Conservation (phyloP, 352 stramenopile species). For the Phytophthora ohioensis region DNA sequence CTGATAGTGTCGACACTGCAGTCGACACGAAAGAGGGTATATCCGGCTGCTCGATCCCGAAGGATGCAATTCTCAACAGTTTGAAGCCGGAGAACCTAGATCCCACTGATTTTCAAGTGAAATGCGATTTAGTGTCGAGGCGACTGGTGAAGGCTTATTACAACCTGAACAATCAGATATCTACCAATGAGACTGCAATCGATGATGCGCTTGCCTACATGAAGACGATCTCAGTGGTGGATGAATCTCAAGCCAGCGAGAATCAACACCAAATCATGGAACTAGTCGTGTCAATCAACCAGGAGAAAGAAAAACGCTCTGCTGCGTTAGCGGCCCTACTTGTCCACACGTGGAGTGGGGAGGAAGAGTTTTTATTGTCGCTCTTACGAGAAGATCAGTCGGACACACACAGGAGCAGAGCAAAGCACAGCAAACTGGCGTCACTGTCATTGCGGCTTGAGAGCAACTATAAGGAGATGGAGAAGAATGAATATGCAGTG, state of each 20-base stretch:
- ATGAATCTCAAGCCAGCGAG: conserved; percentile 6
- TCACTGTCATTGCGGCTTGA: conserved; percentile 11
- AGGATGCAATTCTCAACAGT: not conserved
- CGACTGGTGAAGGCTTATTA: conserved; percentile 12
- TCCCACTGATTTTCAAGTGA: not conserved
- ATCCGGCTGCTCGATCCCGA: no score
- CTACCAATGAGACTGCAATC: conserved; percentile 27
- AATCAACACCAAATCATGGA: conserved; percentile 20
- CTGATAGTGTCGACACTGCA: not conserved
- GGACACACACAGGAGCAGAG: not conserved
- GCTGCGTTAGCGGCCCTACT: conserved; percentile 10
- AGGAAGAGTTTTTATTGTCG: conserved; percentile 2
- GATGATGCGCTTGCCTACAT: conserved; percentile 19
- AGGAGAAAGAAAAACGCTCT: conserved; percentile 25
- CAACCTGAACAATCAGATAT: conserved; percentile 9
- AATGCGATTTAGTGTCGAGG: conserved; percentile 3
- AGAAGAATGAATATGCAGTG: conserved; percentile 11
- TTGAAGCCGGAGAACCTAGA: not conserved
- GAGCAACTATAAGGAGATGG: not conserved
- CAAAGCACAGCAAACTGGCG: conserved; percentile 4
- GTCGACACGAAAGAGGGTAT: not conserved
- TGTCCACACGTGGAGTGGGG: conserved; percentile 1
- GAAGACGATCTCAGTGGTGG: conserved; percentile 14
- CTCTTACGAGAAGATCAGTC: conserved; percentile 6
- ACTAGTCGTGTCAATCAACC: conserved; percentile 22